phyloP scores from a whole-genome alignment of 2,329 filamentous ascomycete genomes.

The Colletotrichum gloeosporioides region DNA sequence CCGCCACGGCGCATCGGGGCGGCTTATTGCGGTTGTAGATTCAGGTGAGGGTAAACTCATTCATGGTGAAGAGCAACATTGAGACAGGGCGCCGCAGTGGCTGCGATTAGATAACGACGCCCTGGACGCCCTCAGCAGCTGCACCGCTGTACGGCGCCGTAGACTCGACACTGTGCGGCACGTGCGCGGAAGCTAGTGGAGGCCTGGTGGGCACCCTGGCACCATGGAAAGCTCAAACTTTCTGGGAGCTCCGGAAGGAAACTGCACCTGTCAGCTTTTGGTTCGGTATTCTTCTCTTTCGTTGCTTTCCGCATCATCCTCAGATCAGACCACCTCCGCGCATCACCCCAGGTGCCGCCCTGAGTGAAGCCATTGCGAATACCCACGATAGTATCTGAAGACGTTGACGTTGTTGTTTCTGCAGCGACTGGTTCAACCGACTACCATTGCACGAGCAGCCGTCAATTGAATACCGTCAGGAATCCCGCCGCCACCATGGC shows the following conservation, averaged over 20 bases:
- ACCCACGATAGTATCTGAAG: neutral
- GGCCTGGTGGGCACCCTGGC: neutral
- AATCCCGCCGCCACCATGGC: constrained; percentile 53
- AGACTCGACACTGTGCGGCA: neutral
- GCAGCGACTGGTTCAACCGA: neutral
- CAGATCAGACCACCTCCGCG: constrained; percentile 7
- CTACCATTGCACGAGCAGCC: too few species aligned
- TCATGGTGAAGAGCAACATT: neutral
- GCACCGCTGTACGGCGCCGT: neutral
- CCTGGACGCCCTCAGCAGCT: neutral
- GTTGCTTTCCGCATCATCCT: neutral
- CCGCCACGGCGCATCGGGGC: neutral
- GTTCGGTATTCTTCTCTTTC: neutral
- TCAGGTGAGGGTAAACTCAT: neutral
- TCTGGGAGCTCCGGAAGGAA: neutral
- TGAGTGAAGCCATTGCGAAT: neutral
- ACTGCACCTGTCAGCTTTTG: neutral
- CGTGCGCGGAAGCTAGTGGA: neutral
- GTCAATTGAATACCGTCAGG: neutral
- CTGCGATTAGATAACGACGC: neutral
- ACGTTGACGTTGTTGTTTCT: neutral
- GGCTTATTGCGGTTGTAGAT: neutral
- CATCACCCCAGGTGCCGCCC: neutral
- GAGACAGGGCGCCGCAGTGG: neutral
- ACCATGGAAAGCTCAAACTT: constrained; percentile 14